Base-by-base conservation (phyloP, 768 basidiomycete genomes). In the Punctularia strigosozonata region DNA sequence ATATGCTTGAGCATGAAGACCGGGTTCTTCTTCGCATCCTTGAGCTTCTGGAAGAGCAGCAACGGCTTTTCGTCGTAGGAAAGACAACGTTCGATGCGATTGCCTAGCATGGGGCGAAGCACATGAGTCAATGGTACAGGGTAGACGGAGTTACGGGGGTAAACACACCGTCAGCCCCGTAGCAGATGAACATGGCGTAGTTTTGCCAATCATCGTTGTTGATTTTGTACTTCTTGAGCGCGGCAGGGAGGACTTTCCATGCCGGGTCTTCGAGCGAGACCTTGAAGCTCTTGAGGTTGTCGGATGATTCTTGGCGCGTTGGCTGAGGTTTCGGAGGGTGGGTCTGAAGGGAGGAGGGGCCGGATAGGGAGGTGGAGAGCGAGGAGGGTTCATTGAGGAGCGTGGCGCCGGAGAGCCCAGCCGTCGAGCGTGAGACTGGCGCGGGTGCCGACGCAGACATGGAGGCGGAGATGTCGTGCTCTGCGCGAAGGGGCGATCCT, bases 111-210 rank as follows among this genome's bases (percentile, higher is more conserved):
- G 18, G 35, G 20, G 34, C 5, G 8, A 19, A 31, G 14, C 31
- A 5, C 30, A 13, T 45, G 24, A 28, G 18, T 32, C 24, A n/a
- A n/a, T 6, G 21, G 40, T 18, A 15, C 10, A 7, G 18, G 19
- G 15, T 22, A 10, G 13, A 25, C 58, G 1, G 57, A 55, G 42
- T 46, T 61, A 47, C 6, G 60, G 28, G 33, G 25, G 12, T 10
- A n/a, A 22, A 53, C 73, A 49, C 53, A 90, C 92, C 89, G 38
- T 90, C 68, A 38, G 82, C 80, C 8, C 92, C 94, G 58, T 94
- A 97, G 50, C 94, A 98, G 44, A 99, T 98, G 62, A 99, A 99
- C 82, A 99, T 86, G 21, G 95, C 95, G 63, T 98, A 99, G 51
- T 90, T 87, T 65, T 90, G 83, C 95, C 95, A 99, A 57, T 87